These are phyloP conservation scores for Melaleuca quinquenervia DNA, from an alignment of 345 rosid species.

Conservation along the genomic window DNA sequence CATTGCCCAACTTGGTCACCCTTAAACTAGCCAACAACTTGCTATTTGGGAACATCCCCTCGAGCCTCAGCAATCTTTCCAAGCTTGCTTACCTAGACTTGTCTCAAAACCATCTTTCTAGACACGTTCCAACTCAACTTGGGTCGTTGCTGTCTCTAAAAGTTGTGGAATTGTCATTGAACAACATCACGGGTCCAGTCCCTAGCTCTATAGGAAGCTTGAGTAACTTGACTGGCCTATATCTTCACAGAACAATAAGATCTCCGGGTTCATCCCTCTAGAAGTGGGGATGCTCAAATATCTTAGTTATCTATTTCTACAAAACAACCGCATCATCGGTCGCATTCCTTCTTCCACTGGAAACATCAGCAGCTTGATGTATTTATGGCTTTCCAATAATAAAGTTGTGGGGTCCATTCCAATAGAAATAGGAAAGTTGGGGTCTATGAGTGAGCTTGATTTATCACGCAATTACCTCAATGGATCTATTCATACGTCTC, in stretches of 20 bases:
- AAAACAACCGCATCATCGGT: neutral
- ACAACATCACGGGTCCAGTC: neutral
- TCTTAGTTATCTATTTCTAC: neutral
- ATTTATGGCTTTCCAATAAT: neutral
- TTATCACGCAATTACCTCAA: neutral
- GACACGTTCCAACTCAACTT: neutral
- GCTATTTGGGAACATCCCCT: neutral
- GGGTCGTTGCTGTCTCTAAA: neutral
- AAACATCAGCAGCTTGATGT: neutral
- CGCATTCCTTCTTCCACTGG: neutral
- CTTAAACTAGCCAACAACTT: neutral
- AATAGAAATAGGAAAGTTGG: neutral
- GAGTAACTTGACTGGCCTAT: neutral
- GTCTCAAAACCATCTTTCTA: neutral
- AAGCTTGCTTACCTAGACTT: neutral
- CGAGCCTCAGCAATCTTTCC: neutral
- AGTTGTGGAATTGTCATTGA: neutral
- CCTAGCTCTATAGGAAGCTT: neutral
- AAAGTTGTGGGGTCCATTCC: neutral
- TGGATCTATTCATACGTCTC: neutral
- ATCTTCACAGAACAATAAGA: neutral
- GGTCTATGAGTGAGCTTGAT: neutral
- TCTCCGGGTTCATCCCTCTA: neutral
- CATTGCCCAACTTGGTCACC: neutral
- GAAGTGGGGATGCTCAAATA: conserved; percentile 3